These are phyloP conservation scores for Rhynchosporium secalis DNA, from an alignment of 2,329 filamentous ascomycete species.

Conservation along the genomic window DNA sequence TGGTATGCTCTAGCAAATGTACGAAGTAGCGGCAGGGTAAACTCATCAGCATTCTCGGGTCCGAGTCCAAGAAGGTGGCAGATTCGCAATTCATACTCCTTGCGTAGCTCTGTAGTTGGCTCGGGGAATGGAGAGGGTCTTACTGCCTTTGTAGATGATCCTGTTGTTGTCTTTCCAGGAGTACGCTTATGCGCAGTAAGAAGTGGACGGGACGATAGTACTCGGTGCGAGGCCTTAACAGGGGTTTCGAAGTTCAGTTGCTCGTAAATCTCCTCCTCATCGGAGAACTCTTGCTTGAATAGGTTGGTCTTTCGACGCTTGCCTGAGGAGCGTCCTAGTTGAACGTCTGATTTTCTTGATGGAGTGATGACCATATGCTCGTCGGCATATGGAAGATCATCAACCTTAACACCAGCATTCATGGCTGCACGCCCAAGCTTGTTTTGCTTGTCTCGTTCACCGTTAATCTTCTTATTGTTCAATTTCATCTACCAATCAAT, in stretches of 20 bases:
- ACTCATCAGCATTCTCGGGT: not conserved
- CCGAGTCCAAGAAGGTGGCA: not conserved
- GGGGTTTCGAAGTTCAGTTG: conserved; percentile 1
- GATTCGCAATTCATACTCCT: not conserved
- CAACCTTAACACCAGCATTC: conserved; percentile 13
- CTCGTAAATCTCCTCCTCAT: not conserved
- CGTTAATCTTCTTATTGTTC: conserved; percentile 35
- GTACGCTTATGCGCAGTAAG: not conserved
- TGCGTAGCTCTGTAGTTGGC: conserved; percentile 1
- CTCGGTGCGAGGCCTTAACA: not conserved
- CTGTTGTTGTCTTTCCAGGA: not conserved
- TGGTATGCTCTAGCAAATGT: conserved; percentile 7
- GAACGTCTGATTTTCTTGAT: not conserved
- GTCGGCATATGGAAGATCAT: not conserved
- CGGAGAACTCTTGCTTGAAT: not conserved
- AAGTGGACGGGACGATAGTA: not conserved
- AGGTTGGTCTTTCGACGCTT: not conserved
- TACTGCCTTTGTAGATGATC: not conserved
- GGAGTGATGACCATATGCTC: not conserved
- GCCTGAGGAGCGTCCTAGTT: not conserved
- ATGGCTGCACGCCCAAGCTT: conserved; percentile 28
- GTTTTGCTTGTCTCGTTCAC: conserved; percentile 33
- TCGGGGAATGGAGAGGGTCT: not conserved
- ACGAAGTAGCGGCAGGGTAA: conserved; percentile 3
- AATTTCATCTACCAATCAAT: conserved; percentile 29